Base-by-base conservation (phyloP, 192 early-diverging fungal genomes). In the Lobosporangium transversale region DNA sequence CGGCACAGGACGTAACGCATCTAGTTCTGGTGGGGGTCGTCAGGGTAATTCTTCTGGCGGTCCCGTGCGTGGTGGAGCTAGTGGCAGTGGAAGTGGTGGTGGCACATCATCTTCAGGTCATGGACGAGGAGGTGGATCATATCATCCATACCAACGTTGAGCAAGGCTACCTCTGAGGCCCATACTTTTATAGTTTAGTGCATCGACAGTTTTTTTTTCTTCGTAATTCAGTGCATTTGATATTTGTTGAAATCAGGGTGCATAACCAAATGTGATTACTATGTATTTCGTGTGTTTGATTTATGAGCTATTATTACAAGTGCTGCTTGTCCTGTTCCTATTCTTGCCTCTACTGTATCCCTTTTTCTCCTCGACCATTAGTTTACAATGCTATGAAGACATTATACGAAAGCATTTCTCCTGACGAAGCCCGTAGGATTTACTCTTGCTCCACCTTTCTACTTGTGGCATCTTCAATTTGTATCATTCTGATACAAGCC, bases 401-500 rank as follows among this genome's bases (percentile, higher is more conserved):
- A n/a, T n/a, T n/a, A n/a, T n/a, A n/a, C n/a, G n/a, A n/a, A n/a
- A n/a, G n/a, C n/a, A n/a, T n/a, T n/a, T n/a, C n/a, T n/a, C n/a
- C n/a, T n/a, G n/a, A n/a, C n/a, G n/a, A n/a, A n/a, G n/a, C n/a
- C n/a, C n/a, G n/a, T n/a, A n/a, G n/a, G n/a, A n/a, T n/a, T n/a
- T n/a, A n/a, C n/a, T n/a, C n/a, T n/a, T n/a, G n/a, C n/a, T n/a
- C n/a, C n/a, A n/a, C n/a, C n/a, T n/a, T n/a, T n/a, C n/a, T n/a
- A n/a, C n/a, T n/a, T n/a, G n/a, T n/a, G n/a, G n/a, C n/a, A n/a
- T n/a, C n/a, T n/a, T n/a, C n/a, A n/a, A n/a, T n/a, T 17, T 48
- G 26, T 48, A n/a, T 70, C 66, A 45, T 66, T 40, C 26, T 52
- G 20, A 70, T 98, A 99, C 30, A 99, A 83, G 23, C 83, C 53